Evolutionary conservation across 2,329 filamentous ascomycete species (phyloP).

Genomic region (Fusarium graminum): DNA sequence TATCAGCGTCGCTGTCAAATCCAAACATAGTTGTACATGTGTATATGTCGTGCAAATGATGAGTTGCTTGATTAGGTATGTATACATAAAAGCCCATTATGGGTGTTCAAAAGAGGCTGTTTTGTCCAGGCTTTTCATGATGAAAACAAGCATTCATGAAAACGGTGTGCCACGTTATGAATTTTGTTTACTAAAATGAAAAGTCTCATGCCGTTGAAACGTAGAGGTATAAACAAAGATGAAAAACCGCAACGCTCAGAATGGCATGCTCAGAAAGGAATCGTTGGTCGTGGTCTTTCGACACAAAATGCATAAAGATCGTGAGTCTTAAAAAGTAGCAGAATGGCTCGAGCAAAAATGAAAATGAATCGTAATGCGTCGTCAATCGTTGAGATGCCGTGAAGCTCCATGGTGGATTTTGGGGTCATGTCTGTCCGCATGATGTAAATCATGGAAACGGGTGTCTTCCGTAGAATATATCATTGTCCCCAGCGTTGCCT

Average conservation of each 20-base stretch:
- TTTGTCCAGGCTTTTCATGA: slow-evolving; percentile 10
- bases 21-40: slow-evolving; percentile 46
- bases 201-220: slow-evolving; percentile 36
- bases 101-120: slow-evolving; percentile 9
- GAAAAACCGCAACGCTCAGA: slow-evolving; percentile 44
- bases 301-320: slow-evolving; percentile 41
- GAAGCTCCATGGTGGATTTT: slow-evolving; percentile 30
- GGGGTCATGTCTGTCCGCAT: slow-evolving; percentile 10
- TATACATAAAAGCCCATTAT: slow-evolving; percentile 35
- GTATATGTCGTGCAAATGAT: slow-evolving; percentile 26
- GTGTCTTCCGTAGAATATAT: slow-evolving; percentile 33
- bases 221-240: slow-evolving; percentile 31
- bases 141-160: slow-evolving; percentile 10
- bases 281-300: slow-evolving; percentile 45
- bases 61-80: slow-evolving; percentile 27
- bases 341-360: slow-evolving; percentile 39
- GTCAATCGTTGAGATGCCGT: slow-evolving; percentile 48
- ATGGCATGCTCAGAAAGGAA: slow-evolving; percentile 35
- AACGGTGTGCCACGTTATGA: slow-evolving; percentile 4
- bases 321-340: slow-evolving; percentile 34
- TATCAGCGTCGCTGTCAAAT: slow-evolving; percentile 35
- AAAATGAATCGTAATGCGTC: slow-evolving; percentile 45
- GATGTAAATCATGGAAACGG: slow-evolving; percentile 38
- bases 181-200: neutral
- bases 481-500: slow-evolving; percentile 61